phyloP scores from a whole-genome alignment of 202 grass and related monocot species.

The Zizania palustris region DNA sequence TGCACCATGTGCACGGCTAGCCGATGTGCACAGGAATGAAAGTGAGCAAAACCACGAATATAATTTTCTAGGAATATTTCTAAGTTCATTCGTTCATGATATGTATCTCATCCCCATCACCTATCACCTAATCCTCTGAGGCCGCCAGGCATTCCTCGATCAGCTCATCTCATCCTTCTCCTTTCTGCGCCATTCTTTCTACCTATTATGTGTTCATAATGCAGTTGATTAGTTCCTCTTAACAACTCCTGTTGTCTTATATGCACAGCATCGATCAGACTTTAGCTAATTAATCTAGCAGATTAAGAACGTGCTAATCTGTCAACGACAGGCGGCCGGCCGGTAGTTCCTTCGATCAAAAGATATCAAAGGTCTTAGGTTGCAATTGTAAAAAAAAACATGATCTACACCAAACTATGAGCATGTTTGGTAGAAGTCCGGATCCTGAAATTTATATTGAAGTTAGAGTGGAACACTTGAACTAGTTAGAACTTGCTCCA shows the following conservation, averaged over 20 bases:
- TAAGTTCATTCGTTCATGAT: slow-evolving; percentile 54
- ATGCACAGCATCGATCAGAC: neutral
- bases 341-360: slow-evolving; percentile 35
- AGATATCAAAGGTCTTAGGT: slow-evolving; percentile 29
- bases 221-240: neutral
- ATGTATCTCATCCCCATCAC: slow-evolving; percentile 44
- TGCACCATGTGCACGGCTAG: no score
- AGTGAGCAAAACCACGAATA: slow-evolving; percentile 30
- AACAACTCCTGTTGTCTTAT: slow-evolving; percentile 53
- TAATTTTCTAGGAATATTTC: slow-evolving; percentile 21
- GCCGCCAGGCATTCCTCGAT: neutral
- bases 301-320: neutral
- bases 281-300: slow-evolving; percentile 7
- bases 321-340: slow-evolving; percentile 31
- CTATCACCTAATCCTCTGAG: slow-evolving; percentile 66
- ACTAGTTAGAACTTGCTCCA: no score
- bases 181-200: slow-evolving; percentile 18
- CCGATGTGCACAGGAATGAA: no score
- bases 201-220: slow-evolving; percentile 15
- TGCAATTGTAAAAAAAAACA: slow-evolving; percentile 36
- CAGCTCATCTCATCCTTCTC: slow-evolving; percentile 11
- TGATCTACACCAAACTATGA: slow-evolving; percentile 39
- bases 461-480: no score
- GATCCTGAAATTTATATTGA: no score
- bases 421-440: no score